Base-by-base conservation (phyloP, 73 alveolate species). In the Diophrys appendiculata region DNA sequence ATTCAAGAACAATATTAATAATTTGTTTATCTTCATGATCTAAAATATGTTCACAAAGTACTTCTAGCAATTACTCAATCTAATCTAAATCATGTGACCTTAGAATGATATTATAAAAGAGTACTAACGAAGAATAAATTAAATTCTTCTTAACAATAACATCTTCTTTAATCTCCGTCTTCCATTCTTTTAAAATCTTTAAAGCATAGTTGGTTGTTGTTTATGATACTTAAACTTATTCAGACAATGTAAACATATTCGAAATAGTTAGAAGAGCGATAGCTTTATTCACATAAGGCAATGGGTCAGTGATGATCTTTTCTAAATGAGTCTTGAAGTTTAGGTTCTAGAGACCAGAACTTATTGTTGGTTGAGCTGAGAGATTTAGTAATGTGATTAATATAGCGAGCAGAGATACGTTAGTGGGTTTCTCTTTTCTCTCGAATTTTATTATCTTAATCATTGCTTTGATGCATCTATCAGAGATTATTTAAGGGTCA, bases 201-300 rank as follows among this genome's bases (percentile, higher is more conserved):
- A 70, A 79, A 2, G 81, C 65, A 35, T 29, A 79, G 52, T 79
- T 76, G 43, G 54, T 24, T 2, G 76, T 70, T 30, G 13, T 31
- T 60, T 60, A n/a, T n/a, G n/a, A n/a, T n/a, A n/a, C n/a, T n/a
- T n/a, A n/a, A n/a, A n/a, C n/a, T n/a, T 24, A 5, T 26, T 70
- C 75, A 5, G 77, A 23, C 18, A 77, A 73, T 3, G 92, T 77
- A 33, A 65, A 77, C 64, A 84, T 77, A 30, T 84, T 84, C 5
- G 92, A 84, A n/a, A 84, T 80, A 31, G 80, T 72, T n/a, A 84
- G 84, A 23, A 84, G 75, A 43, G 83, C 87, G 22, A 84, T 77
- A 13, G 92, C 65, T 69, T 84, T 84, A 18, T 53, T 77, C 30
- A 77, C 83, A 23, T 26, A 31, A 14, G 84, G 72, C 43, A 81